These are phyloP conservation scores for Termitomyces sp. DNA, from an alignment of 768 basidiomycete genomes.

Conservation along the genomic window DNA sequence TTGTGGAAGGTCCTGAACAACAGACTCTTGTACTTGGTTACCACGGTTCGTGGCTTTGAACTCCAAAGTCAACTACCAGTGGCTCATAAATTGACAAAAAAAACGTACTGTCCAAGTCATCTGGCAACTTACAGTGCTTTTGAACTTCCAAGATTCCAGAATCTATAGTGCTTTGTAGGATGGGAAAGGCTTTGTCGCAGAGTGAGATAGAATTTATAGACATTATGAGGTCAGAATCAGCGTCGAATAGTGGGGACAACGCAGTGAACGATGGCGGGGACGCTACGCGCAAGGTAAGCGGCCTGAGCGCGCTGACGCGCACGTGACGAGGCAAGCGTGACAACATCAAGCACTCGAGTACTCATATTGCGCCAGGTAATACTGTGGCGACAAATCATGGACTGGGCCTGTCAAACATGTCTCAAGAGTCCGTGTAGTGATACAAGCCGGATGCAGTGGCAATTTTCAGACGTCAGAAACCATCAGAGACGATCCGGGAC, in stretches of 20 bases:
- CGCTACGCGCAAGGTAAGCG: too few relatives aligned
- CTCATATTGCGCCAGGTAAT: not conserved
- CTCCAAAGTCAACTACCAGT: not conserved
- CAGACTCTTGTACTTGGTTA: not conserved
- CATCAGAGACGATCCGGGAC: too few relatives aligned
- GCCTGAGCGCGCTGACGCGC: not conserved
- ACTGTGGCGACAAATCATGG: not conserved
- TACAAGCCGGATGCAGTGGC: too few relatives aligned
- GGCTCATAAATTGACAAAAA: not conserved
- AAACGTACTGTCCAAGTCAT: not conserved
- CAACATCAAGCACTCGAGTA: too few relatives aligned
- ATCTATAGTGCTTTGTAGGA: not conserved
- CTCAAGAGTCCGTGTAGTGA: too few relatives aligned
- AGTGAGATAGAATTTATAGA: not conserved
- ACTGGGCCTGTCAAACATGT: constrained; percentile 3
- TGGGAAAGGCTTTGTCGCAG: not conserved
- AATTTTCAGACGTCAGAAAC: too few relatives aligned
- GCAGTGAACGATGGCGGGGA: too few relatives aligned
- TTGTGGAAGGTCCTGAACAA: not conserved
- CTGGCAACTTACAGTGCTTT: not conserved
- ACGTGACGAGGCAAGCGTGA: too few relatives aligned
- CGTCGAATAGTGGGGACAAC: not conserved
- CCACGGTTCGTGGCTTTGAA: too few relatives aligned
- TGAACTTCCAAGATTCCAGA: not conserved
- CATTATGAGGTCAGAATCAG: not conserved